These are phyloP conservation scores for Chenopodium formosanum DNA, from an alignment of 148 eudicot species.

Conservation along the genomic window DNA sequence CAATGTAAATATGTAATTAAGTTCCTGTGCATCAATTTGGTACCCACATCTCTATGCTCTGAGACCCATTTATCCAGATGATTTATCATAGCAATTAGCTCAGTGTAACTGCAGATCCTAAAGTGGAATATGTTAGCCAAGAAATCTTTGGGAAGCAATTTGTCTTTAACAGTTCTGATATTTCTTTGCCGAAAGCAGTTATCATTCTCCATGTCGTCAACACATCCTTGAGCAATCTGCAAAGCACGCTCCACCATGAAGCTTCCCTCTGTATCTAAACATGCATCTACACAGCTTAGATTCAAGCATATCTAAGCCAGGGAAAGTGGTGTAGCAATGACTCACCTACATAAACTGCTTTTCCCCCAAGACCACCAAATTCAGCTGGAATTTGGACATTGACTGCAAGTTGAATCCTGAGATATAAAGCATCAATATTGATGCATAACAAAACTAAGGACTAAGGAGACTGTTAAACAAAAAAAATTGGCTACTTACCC, in stretches of 20 bases:
- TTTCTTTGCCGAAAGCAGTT: constrained; percentile 37
- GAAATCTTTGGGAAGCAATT: constrained; percentile 60
- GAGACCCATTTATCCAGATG: constrained; percentile 79
- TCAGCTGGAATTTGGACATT: constrained; percentile 86
- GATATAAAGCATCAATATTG: constrained; percentile 20
- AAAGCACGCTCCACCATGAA: constrained; percentile 95
- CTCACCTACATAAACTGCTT: constrained; percentile 85
- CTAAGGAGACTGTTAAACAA: background rate
- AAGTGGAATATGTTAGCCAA: constrained; percentile 77
- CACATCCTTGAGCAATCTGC: constrained; percentile 89
- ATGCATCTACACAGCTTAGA: constrained; percentile 31
- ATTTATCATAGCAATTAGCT: constrained; percentile 82
- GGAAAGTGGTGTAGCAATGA: constrained; percentile 18
- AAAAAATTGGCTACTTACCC: constrained; percentile 46
- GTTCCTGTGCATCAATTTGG: background rate
- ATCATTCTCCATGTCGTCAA: constrained; percentile 61
- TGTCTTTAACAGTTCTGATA: constrained; percentile 31
- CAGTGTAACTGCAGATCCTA: constrained; percentile 90
- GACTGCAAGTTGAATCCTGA: constrained; percentile 94
- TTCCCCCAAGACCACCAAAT: constrained; percentile 82
- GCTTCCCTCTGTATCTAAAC: constrained; percentile 93
- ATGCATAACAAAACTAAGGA: constrained; percentile 11
- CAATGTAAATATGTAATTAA: background rate
- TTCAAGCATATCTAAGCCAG: constrained; percentile 15
- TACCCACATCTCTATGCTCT: constrained; percentile 80